Evolutionary conservation across 495 filamentous ascomycete species (phyloP), one percentile per base, ranked within the genome.

Genomic region (Penicillium bovifimosum): DNA sequence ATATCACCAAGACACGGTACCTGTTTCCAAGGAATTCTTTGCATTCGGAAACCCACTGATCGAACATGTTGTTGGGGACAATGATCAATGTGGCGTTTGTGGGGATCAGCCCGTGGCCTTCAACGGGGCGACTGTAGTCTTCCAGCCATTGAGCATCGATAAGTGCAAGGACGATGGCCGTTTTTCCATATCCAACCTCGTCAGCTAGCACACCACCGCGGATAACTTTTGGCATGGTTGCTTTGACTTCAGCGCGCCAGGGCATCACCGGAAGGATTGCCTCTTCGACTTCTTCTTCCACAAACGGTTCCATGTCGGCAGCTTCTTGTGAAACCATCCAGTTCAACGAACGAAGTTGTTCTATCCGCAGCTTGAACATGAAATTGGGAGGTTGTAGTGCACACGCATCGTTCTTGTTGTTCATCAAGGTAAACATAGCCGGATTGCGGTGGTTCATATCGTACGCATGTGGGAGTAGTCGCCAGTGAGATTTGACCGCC

Each of bases 161-260:
- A 16, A 93, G 65, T 0, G 77, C 86, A 8, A 95, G 73, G 1
- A 77, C 80, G n/a, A 82, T 76, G 3, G 86, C 80, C 0, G 90
- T 96, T 59, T 96, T 96, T 1, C 90, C 90, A 61, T 87, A 93
- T 9, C 86, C 87, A 36, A 90, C 84, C 45, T 88, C 76, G 54
- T 92, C 86, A 4, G 87, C 87, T 1, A 90, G 72, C 20, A 93
- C 74, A 13, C 90, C 90, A 18, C 90, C 90, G 7, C 72, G 76
- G 47, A 82, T 59, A 8, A 52, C 61, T 31, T 79, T 68, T 1
- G 66, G 41, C 9, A 58, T 55, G 4, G 48, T 52, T 20, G 75
- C 78, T 27, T 74, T 70, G 2, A 80, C 87, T 55, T 85, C 75
- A 1, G 83, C 76, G 17, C 85, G 79, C 72, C 86, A 81, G 40